phyloP scores from a whole-genome alignment of 75 land plant genomes.

The Isoetes taiwanensis region DNA sequence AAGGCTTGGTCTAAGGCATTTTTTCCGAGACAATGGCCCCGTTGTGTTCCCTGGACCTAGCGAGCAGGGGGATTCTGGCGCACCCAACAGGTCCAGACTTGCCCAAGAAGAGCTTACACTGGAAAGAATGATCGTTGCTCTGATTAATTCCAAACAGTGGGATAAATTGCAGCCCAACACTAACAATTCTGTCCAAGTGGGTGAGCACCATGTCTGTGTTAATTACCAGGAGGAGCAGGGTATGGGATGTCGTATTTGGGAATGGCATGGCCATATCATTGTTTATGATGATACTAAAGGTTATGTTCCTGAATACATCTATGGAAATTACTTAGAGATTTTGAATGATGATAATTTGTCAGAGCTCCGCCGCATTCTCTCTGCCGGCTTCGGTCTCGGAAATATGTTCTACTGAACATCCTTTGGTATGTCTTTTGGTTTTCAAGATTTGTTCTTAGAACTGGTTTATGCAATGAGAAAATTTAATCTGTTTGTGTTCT shows the following conservation, averaged over 20 bases:
- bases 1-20: too few relatives aligned
- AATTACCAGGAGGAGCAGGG: conserved; percentile 47
- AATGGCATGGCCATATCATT: conserved; percentile 92
- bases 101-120: conserved; percentile 59
- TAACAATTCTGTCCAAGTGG: conserved; percentile 56
- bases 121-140: conserved; percentile 46
- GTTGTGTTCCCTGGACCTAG: too few relatives aligned
- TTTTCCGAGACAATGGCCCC: too few relatives aligned
- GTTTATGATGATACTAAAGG: conserved; percentile 58
- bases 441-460: too few relatives aligned
- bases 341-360: background rate
- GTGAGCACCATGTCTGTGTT: conserved; percentile 56
- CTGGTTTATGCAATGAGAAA: too few relatives aligned
- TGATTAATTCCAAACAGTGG: conserved; percentile 36
- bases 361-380: too few relatives aligned
- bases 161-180: conserved; percentile 60
- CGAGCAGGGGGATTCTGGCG: too few relatives aligned
- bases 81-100: conserved; percentile 25
- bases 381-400: too few relatives aligned
- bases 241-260: conserved; percentile 68
- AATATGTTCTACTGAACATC: too few relatives aligned
- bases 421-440: too few relatives aligned
- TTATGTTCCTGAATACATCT: conserved; percentile 68
- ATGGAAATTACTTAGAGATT: conserved; percentile 80
- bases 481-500: too few relatives aligned